Base-by-base conservation (phyloP, 495 filamentous ascomycete genomes). In the Penicillium malachiteum region DNA sequence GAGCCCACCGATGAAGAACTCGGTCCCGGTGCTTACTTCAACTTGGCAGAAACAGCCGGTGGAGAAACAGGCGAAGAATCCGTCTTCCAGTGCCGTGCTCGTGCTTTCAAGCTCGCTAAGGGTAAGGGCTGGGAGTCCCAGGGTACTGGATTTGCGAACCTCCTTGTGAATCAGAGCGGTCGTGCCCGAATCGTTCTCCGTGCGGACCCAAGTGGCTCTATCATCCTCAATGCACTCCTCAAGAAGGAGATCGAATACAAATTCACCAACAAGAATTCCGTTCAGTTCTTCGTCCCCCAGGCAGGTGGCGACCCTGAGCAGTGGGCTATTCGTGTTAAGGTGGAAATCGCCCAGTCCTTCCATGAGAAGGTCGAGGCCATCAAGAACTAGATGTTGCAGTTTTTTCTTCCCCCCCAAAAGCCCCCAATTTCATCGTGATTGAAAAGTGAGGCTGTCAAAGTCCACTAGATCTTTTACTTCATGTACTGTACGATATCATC, bases 41-140 rank as follows among this genome's bases (percentile, higher is more conserved):
- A 87, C 77, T 90, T 58, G 80, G 83, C 48, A 71, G 75, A 43
- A 78, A 78, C 53, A 81, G 84, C 21, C 33, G 81, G 82, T 42
- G 88, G 87, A 7, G 88, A 91, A 65, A 87, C 90, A 63, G 76
- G 90, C 54, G 89, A 92, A 63, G 74, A 78, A 32, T 71, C 84
- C 17, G 58, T 88, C 5, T 79, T 84, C 60, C 83, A 89, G 56
- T 77, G 83, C 12, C 81, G 82, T 42, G 81, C 82, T 37, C 87
- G 85, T 63, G 87, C 78, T 8, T 63, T 86, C 52, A 84, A 85
- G 62, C 76, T 79, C 14, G 54, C 71, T 7, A 40, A 52, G 0
- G 55, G 72, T 7, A 40, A 52, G 0, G 55, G 72, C 7, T 90
- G 87, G 86, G 61, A 71, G 12, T 79, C 72, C 7, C 77, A 83